Base-by-base conservation (phyloP, 2,329 filamentous ascomycete species). In the Diaporthe vaccinii region DNA sequence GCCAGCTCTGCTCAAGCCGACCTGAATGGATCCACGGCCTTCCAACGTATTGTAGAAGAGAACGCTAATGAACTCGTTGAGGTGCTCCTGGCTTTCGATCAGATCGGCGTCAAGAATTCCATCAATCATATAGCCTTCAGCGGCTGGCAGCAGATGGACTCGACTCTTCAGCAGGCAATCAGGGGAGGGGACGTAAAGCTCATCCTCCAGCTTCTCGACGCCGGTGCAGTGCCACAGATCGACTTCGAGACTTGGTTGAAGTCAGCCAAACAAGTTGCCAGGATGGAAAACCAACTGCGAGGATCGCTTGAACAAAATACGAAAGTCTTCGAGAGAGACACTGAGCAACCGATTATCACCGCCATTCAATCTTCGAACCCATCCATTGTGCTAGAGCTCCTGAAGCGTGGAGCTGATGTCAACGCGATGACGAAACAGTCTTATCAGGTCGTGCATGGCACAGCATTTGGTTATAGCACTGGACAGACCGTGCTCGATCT, bases 1-100 rank as follows among this genome's bases (percentile, higher is more conserved):
- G 94, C 94, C 2, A 93, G 93, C 1, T 91, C 89, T 46, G 90
- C 93, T 0, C 94, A 97, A 82, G 94, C 92, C 0, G 94, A 96
- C 78, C 81, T 90, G 49, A 84, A 89, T 12, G 89, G 91, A 5
- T 85, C 87, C 41, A 95, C 94, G 2, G 91, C 90, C 0, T 87
- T 97, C 76, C 90, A 95, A 76, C 90, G 90, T 76, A 90, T 91
- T 73, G 87, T 93, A 1, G 84, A 87, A n/a, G 82, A 85, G 25
- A 85, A 88, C 3, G 87, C 89, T 39, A 76, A 79, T 6, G 84
- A 87, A 15, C 79, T 90, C 14, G 80, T 92, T 2, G 86, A 91
- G 53, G 78, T 84, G 0, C 81, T 92, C 2, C 83, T 87, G 72
- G 83, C 91, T 15, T 84, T 89, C 51, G 93, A 96, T 79, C 87